Evolutionary conservation across 352 stramenopile species (phyloP).

Genomic region (Aphanomyces invadans): DNA sequence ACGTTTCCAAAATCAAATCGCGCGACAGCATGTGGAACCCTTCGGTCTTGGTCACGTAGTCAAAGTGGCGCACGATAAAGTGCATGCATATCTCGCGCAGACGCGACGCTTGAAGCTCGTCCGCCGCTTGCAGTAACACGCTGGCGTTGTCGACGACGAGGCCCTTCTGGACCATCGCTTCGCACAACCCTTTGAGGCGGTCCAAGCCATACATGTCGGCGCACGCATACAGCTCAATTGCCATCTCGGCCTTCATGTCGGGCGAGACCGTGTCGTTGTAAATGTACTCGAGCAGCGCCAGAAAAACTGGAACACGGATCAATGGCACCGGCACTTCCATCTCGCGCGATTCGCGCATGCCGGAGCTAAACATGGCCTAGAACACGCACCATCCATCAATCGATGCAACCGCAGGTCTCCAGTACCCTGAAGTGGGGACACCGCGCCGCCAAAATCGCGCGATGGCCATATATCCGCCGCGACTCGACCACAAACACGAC

Average conservation of each 20-base stretch:
- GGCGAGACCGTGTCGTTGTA: slow-evolving; percentile 95
- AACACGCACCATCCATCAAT: no score
- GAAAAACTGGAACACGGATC: slow-evolving; percentile 88
- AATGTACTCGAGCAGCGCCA: slow-evolving; percentile 94
- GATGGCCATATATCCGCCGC: slow-evolving; percentile 72
- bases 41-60: slow-evolving; percentile 88
- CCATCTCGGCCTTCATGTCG: slow-evolving; percentile 77
- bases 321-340: slow-evolving; percentile 83
- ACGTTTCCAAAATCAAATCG: slow-evolving; percentile 83
- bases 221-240: slow-evolving; percentile 90
- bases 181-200: slow-evolving; percentile 86
- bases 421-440: slow-evolving; percentile 89
- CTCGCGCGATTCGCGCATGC: slow-evolving; percentile 87
- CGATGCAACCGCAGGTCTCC: no score
- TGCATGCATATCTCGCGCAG: slow-evolving; percentile 84
- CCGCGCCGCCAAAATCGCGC: slow-evolving; percentile 88
- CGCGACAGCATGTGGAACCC: slow-evolving; percentile 76
- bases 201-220: slow-evolving; percentile 94
- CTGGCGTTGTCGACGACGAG: slow-evolving; percentile 83
- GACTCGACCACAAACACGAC: slow-evolving; percentile 85
- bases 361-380: slow-evolving; percentile 90
- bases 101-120: slow-evolving; percentile 74
- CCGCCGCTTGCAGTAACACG: slow-evolving; percentile 73
- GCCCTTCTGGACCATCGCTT: slow-evolving; percentile 86
- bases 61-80: slow-evolving; percentile 87